Base-by-base conservation (phyloP, 1,284 basidiomycete genomes). In the Ceratobasidium sp. region DNA sequence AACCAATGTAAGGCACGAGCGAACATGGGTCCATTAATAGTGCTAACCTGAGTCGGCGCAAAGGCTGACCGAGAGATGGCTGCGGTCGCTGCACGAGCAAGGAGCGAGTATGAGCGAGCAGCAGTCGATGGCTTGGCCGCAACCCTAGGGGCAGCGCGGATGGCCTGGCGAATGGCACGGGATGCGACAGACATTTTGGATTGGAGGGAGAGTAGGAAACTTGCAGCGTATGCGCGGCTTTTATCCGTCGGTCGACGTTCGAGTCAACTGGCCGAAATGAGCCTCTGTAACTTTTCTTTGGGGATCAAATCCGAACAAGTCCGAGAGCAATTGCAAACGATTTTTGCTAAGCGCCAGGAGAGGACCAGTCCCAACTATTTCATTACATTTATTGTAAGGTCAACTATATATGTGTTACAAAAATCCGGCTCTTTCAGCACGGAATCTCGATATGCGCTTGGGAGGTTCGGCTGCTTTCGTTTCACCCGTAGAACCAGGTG, bases 31-130 rank as follows among this genome's bases (percentile, higher is more conserved):
- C 43, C 34, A 27, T 22, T 50, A 32, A 15, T 22, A 34, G 6
- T 56, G 38, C 42, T 65, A 47, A 67, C 53, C 42, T 62, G 69
- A 20, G 31, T 52, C 43, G 45, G 52, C 6, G 31, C 20, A 22
- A 69, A n/a, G 15, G 57, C 45, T 52, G 72, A 64, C 27, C 72
- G 47, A 42, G 64, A 47, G 34, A 64, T 55, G 1, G 81, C 76
- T 12, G 82, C 77, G 70, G 78, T 80, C 65, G 80, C 80, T 68
- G 78, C 81, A 73, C 86, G 84, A 55, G 89, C 84, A 69, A 93
- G 83, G 72, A 91, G 80, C 52, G 92, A 92, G 81, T 90, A 92
- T 49, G 88, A 86, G 87, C 90, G 64, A 80, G 78, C 76, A 31
- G 82, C 77, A 62, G 80, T 78, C 75, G 84, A 78, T 70, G 80